Percentiles rank a stretch among this genome's conserved stretches.
These are phyloP conservation scores for Rhizopogon roseolus DNA, from an alignment of 768 basidiomycete genomes.

Conservation along the genomic window DNA sequence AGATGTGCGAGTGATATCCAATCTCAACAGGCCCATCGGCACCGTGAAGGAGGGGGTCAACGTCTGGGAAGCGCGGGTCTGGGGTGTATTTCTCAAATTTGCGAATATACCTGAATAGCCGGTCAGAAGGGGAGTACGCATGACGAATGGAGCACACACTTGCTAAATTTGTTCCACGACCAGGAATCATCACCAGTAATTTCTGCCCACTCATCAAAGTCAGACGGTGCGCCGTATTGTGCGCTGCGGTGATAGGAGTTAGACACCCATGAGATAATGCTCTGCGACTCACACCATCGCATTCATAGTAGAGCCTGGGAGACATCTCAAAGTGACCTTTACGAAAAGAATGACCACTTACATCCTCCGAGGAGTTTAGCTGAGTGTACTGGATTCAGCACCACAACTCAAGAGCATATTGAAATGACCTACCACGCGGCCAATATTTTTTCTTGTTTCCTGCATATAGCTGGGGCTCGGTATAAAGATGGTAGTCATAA, in stretches of 20 bases:
- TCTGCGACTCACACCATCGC: conserved; percentile 38
- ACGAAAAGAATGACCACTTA: conserved; percentile 27
- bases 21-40: conserved; percentile 51
- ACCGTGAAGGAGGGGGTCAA: conserved; percentile 44
- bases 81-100: conserved; percentile 63
- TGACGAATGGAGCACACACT: conserved; percentile 26
- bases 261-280: neutral
- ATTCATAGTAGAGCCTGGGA: conserved; percentile 58
- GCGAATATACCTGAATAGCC: conserved; percentile 49
- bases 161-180: conserved; percentile 47
- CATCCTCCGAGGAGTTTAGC: conserved; percentile 73
- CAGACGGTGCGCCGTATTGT: conserved; percentile 62
- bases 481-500: conserved; percentile 51
- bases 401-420: neutral
- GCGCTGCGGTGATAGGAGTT: conserved; percentile 22
- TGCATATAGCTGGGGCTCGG: conserved; percentile 51
- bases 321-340: neutral
- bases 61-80: conserved; percentile 43
- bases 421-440: conserved; percentile 51
- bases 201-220: conserved; percentile 63
- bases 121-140: neutral
- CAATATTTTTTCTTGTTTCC: conserved; percentile 46
- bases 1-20: conserved; percentile 50
- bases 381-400: conserved; percentile 15
- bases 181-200: conserved; percentile 52